A percentile compares a stretch with the other conserved stretches of the same genome.
These are phyloP conservation scores for Panellus pusillus DNA, from an alignment of 768 basidiomycete genomes.

Conservation along the genomic window DNA sequence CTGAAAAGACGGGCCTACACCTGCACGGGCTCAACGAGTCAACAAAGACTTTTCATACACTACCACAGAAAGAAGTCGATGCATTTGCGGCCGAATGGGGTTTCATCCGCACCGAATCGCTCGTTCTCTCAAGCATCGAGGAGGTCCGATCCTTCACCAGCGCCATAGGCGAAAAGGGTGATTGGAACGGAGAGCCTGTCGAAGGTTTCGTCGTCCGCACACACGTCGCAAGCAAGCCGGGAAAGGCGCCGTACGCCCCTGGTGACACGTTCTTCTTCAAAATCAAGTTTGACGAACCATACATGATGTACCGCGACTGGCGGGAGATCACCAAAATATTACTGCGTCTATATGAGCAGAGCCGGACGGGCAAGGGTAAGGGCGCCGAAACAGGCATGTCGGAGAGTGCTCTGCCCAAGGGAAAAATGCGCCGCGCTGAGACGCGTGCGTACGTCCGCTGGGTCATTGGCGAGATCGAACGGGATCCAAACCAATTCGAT, in stretches of 20 bases:
- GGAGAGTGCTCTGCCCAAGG: slow-evolving; percentile 49
- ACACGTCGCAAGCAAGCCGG: slow-evolving; percentile 39
- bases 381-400: slow-evolving; percentile 22
- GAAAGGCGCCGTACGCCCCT: slow-evolving; percentile 65
- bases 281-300: slow-evolving; percentile 98
- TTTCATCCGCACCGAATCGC: slow-evolving; percentile 75
- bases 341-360: slow-evolving; percentile 39
- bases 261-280: slow-evolving; percentile 98
- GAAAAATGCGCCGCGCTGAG: slow-evolving; percentile 75
- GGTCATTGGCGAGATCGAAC: slow-evolving; percentile 75
- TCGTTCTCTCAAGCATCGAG: slow-evolving; percentile 55
- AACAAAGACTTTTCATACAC: slow-evolving; percentile 66
- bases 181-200: slow-evolving; percentile 62
- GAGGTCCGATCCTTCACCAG: slow-evolving; percentile 76
- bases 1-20: slow-evolving; percentile 85
- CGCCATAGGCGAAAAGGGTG: slow-evolving; percentile 60
- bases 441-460: slow-evolving; percentile 79
- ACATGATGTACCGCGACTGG: slow-evolving; percentile 99
- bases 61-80: slow-evolving; percentile 64
- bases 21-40: slow-evolving; percentile 88
- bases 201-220: slow-evolving; percentile 81
- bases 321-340: slow-evolving; percentile 86
- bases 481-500: slow-evolving; percentile 58
- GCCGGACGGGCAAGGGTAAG: slow-evolving; percentile 25
- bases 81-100: slow-evolving; percentile 89